Evolutionary conservation across 306 rosid species (phyloP).

Genomic region (Rosa rugosa): DNA sequence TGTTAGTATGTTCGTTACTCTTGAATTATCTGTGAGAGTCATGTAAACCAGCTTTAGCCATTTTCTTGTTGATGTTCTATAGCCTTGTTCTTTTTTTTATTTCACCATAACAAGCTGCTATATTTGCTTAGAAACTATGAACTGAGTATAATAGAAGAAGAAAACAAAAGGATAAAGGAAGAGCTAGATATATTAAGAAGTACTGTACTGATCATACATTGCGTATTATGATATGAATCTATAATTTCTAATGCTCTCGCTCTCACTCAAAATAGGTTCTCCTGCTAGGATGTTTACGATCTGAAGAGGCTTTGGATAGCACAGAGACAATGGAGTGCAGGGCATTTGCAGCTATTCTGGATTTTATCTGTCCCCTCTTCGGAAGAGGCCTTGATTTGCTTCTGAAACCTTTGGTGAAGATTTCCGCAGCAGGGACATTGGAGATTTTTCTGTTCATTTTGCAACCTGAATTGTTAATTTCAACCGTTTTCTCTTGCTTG

Average conservation of each 20-base stretch:
- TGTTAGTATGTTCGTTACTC: not conserved
- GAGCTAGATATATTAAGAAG: not conserved
- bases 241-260: not conserved
- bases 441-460: slow-evolving; percentile 41
- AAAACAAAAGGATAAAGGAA: not conserved
- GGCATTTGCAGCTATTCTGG: slow-evolving; percentile 31
- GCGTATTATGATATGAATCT: not conserved
- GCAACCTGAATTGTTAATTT: not conserved
- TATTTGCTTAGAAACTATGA: not conserved
- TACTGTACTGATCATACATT: not conserved
- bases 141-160: not conserved
- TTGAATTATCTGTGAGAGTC: not conserved
- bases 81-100: not conserved
- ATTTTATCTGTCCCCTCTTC: slow-evolving; percentile 35
- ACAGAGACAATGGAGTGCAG: slow-evolving; percentile 30
- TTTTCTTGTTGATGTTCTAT: not conserved
- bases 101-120: not conserved
- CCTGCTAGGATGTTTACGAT: slow-evolving; percentile 1
- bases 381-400: slow-evolving; percentile 28
- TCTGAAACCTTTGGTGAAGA: not conserved
- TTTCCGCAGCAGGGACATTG: slow-evolving; percentile 27
- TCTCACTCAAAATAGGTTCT: slow-evolving; percentile 5
- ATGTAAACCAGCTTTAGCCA: not conserved
- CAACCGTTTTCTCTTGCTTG: not conserved
- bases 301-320: slow-evolving; percentile 31